Percentiles rank a stretch among this genome's conserved stretches.
Evolutionary conservation across 2,329 filamentous ascomycete species (phyloP).

Genomic region (Whalleya microplaca): DNA sequence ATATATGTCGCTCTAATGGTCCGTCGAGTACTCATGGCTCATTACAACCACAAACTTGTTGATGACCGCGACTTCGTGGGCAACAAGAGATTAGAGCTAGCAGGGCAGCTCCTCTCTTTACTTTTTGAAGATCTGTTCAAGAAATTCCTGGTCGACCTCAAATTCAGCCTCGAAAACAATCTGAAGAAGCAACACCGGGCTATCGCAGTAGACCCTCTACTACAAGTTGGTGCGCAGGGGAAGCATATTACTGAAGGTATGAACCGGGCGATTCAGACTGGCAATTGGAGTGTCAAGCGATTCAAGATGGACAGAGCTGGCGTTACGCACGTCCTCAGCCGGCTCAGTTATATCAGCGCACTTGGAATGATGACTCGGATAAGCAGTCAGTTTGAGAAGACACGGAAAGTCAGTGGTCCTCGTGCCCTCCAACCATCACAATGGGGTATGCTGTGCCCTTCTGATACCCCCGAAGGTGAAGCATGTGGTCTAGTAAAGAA

Average conservation of each 20-base stretch:
- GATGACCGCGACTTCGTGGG: constrained; percentile 98
- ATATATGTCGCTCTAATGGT: constrained; percentile 98
- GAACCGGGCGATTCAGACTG: constrained; percentile 94
- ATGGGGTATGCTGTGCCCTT: constrained; percentile 96
- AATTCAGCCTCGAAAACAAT: constrained; percentile 92
- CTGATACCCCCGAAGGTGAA: constrained; percentile 97
- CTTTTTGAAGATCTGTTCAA: constrained; percentile 99
- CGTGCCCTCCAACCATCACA: constrained; percentile 96
- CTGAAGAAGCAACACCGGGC: constrained; percentile 92
- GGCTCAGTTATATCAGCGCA: constrained; percentile 93
- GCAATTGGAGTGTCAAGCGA: constrained; percentile 96
- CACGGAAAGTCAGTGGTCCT: constrained; percentile 92
- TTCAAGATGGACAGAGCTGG: constrained; percentile 99
- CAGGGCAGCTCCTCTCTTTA: constrained; percentile 89
- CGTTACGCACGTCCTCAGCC: constrained; percentile 93
- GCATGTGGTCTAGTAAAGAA: constrained; percentile 98
- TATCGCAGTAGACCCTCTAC: constrained; percentile 83
- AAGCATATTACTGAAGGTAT: constrained; percentile 90
- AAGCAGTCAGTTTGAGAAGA: constrained; percentile 98
- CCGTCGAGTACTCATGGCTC: constrained; percentile 91
- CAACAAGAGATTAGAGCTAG: constrained; percentile 94
- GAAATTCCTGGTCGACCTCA: constrained; percentile 86
- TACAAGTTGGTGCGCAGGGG: constrained; percentile 81
- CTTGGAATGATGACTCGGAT: constrained; percentile 99
- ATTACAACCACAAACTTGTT: constrained; percentile 84